These are phyloP conservation scores for Dichomitus squalens DNA, from an alignment of 1,284 basidiomycete genomes.

Conservation along the genomic window DNA sequence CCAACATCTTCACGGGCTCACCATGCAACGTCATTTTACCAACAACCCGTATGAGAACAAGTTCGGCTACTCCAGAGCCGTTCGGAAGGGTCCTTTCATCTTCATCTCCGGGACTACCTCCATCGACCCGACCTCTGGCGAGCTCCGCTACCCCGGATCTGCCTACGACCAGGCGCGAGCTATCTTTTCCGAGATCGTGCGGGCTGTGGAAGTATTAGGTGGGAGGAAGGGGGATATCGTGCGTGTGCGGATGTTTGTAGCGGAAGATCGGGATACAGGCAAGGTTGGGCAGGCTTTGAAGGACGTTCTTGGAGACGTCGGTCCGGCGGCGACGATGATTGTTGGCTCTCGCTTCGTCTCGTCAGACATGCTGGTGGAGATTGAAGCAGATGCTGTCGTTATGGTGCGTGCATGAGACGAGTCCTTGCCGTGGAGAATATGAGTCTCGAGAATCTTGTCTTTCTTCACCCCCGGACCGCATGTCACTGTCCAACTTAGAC, in stretches of 20 bases:
- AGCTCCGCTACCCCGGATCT: constrained; percentile 42
- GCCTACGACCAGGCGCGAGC: constrained; percentile 45
- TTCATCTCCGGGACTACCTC: constrained; percentile 55
- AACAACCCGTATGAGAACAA: constrained; percentile 49
- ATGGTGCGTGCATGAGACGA: constrained; percentile 18
- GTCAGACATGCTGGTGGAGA: constrained; percentile 49
- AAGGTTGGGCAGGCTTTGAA: constrained; percentile 48
- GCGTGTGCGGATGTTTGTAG: constrained; percentile 52
- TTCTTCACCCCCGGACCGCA: too few relatives aligned
- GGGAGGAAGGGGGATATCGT: constrained; percentile 45
- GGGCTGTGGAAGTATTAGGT: constrained; percentile 43
- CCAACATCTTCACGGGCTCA: background rate
- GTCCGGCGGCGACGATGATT: constrained; percentile 53
- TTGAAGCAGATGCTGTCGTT: constrained; percentile 49
- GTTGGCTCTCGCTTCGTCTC: constrained; percentile 47
- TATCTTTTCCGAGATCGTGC: constrained; percentile 46
- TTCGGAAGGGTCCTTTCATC: constrained; percentile 50
- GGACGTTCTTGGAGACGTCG: constrained; percentile 43
- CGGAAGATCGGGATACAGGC: constrained; percentile 39
- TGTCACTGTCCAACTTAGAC: too few relatives aligned
- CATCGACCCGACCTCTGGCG: constrained; percentile 43
- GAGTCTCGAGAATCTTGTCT: too few relatives aligned
- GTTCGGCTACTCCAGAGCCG: constrained; percentile 52
- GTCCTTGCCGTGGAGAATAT: too few relatives aligned
- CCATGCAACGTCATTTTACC: constrained; percentile 32